Base-by-base conservation (phyloP, 2,329 filamentous ascomycete genomes). In the Fusarium oxysporum region DNA sequence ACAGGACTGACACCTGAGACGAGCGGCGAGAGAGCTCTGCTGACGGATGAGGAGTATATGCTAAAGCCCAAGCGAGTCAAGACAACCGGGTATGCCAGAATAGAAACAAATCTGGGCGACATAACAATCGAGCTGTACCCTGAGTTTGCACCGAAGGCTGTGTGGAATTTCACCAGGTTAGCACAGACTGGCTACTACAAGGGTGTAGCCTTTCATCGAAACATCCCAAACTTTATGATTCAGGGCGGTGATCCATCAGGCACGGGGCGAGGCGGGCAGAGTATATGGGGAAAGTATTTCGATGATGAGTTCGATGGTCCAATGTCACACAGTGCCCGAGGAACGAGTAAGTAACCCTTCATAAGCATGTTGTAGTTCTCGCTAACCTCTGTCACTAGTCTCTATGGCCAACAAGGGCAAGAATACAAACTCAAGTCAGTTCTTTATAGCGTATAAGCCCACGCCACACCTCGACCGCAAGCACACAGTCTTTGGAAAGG, bases 341-440 rank as follows among this genome's bases (percentile, higher is more conserved):
- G 96, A 17, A 89, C 95, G 30, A 70, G 81, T 82, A 70, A 77
- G 80, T 74, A 32, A 35, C 40, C 21, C 25, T 53, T 17, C 40
- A 19, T 12, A 25, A 38, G 23, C 19, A n/a, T 19, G 16, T 16
- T 44, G 25, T 28, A 12, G 10, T 28, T 30, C 21, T 47, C 28
- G 28, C 51, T 37, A 44, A 65, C 54, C 66, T 76, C 57, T 38
- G 28, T 25, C 30, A 13, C 8, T 56, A 82, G 81, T 83, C 32
- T 95, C 92, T 75, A 99, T 99, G 96, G 96, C 96, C 44, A 99
- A 99, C 83, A 99, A 99, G 81, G 96, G 96, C 65, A 98, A 98
- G 80, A 96, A 98, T 79, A 98, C 96, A 28, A 99, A 99, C 83
- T 96, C 93, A 13, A 94, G 91, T 75, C 96, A 99, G 82, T 99